phyloP scores from a whole-genome alignment of 257 asterid genomes.

The Nyctanthes arbortristis region DNA sequence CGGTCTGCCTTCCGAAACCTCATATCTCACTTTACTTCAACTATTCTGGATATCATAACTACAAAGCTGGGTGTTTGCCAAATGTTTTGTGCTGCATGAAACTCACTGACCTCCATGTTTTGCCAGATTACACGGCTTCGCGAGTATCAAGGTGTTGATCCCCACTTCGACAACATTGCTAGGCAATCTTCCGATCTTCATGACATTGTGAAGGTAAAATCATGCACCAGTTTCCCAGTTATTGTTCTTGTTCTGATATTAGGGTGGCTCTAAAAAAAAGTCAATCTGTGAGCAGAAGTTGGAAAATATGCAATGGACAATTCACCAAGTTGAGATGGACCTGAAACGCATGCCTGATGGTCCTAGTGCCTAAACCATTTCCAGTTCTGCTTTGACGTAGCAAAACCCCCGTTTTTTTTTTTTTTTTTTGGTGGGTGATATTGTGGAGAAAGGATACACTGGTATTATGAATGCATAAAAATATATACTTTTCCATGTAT shows the following conservation, averaged over 20 bases:
- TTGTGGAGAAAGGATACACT: too few relatives aligned
- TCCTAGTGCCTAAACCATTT: constrained; percentile 36
- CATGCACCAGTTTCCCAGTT: constrained; percentile 52
- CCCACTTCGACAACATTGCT: too few relatives aligned
- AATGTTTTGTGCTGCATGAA: background rate
- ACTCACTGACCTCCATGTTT: constrained; percentile 20
- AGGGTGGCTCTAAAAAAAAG: constrained; percentile 4
- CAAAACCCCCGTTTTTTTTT: too few relatives aligned
- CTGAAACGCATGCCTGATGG: constrained; percentile 79
- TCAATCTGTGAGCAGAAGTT: constrained; percentile 59
- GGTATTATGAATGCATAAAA: too few relatives aligned
- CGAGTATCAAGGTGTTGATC: too few relatives aligned
- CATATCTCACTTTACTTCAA: constrained; percentile 16
- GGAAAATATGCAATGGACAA: constrained; percentile 97
- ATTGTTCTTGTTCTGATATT: constrained; percentile 1
- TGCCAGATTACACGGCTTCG: too few relatives aligned
- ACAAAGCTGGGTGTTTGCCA: constrained; percentile 3
- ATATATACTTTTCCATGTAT: too few relatives aligned
- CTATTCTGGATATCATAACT: background rate
- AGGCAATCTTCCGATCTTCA: too few relatives aligned
- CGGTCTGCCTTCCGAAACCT: constrained; percentile 6
- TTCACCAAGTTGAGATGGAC: constrained; percentile 97
- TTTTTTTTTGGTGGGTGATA: too few relatives aligned
- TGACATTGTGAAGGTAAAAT: too few relatives aligned
- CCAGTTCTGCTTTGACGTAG: too few relatives aligned